Evolutionary conservation across 73 alveolate genomes (phyloP).

Genomic region (Stentor coeruleus): DNA sequence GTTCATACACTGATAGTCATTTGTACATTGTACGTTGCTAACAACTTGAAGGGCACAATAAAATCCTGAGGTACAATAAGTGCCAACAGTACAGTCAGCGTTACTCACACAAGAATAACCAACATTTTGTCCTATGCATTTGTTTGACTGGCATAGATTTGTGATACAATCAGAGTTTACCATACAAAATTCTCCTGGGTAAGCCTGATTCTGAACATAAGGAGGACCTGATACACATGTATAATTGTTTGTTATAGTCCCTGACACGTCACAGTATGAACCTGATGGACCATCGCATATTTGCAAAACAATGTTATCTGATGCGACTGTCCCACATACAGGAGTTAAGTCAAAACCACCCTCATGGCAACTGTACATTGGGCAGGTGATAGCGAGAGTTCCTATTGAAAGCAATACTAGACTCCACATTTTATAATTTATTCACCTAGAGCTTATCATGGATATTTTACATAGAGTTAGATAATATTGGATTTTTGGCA

Average conservation of each 20-base stretch:
- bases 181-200: neutral
- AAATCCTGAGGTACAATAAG: neutral
- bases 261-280: neutral
- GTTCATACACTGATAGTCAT: neutral
- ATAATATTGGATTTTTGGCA: too few relatives aligned
- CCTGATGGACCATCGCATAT: neutral
- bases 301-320: neutral
- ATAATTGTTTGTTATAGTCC: neutral
- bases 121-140: neutral
- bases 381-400: neutral
- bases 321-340: neutral
- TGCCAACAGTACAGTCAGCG: slow-evolving; percentile 2
- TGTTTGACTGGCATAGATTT: neutral
- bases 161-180: neutral
- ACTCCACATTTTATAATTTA: neutral
- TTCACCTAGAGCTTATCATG: neutral
- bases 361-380: neutral
- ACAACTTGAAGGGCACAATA: neutral
- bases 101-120: neutral
- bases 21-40: neutral
- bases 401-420: neutral
- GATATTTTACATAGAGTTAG: too few relatives aligned
- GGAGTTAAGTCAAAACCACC: neutral
- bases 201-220: neutral
- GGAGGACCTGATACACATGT: slow-evolving; percentile 5